Base-by-base conservation (phyloP, 495 filamentous ascomycete genomes). In the Neurospora intermedia region DNA sequence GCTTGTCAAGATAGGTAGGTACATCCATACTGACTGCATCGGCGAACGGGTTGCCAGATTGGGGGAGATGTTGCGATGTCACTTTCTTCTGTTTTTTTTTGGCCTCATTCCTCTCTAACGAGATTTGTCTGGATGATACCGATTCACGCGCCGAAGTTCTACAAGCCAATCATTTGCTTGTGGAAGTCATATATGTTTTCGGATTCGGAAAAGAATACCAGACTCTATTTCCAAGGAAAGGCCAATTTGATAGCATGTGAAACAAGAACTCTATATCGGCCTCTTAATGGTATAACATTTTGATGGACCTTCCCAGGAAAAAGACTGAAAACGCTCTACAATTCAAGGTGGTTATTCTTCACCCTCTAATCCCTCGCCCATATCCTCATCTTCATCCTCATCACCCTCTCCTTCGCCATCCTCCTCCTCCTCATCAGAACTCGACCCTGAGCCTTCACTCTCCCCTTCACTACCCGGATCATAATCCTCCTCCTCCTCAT, bases 401-500 rank as follows among this genome's bases (percentile, higher is more conserved):
- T 84, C 86, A 0, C 75, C 83, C 72, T 82, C 86, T 13, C 82
- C 85, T 23, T 85, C 84, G 11, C 83, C 86, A 40, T 86, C 86
- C 2, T 85, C 87, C 4, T 81, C 86, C 10, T 85, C 85, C 0
- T 87, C 88, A 69, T 80, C 83, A 1, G 74, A 74, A 40, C 84
- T 88, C 4, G 82, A 84, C 40, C 89, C 92, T 42, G 85, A 88
- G 6, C 91, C 92, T 31, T 92, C 93, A 74, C 89, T 93, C 8
- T 92, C 90, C 5, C 84, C 90, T 0, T 91, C 92, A 74, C 89
- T 92, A 2, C 91, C 93, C 4, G 92, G 93, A 77, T 94, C 90
- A 80, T 94, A 96, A 75, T 97, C 94, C 80, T 97, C 94, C 76
- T 95, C 94, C 35, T 93, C 89, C 77, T 96, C 93, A 73, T 97